Evolutionary conservation across 164 flowering plant genomes (phyloP).

Genomic region (Sextonia rubra): DNA sequence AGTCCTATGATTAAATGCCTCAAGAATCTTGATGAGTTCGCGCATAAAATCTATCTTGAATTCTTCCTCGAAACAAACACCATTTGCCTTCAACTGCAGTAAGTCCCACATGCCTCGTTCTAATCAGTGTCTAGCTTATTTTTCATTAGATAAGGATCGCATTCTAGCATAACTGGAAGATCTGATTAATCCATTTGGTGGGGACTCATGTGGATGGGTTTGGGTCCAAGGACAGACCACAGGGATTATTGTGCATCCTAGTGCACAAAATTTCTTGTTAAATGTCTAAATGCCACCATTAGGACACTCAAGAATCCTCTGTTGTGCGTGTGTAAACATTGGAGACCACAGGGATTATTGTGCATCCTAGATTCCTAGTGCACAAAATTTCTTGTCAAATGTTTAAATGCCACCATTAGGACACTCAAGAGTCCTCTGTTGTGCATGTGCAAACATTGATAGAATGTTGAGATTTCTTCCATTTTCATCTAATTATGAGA

Average conservation of each 20-base stretch:
- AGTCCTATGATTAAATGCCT: conserved; percentile 53
- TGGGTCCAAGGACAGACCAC: too few species aligned
- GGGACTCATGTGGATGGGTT: neutral
- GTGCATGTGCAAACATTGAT: neutral
- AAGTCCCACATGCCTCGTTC: neutral
- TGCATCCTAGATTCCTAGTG: too few species aligned
- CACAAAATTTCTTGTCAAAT: too few species aligned
- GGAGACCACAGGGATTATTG: too few species aligned
- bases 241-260: too few species aligned
- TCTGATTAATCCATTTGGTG: neutral
- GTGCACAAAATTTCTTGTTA: too few species aligned
- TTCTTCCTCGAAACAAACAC: conserved; percentile 74
- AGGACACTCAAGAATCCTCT: too few species aligned
- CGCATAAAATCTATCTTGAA: conserved; percentile 44
- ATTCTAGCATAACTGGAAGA: neutral
- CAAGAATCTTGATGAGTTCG: conserved; percentile 38
- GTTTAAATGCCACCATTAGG: too few species aligned
- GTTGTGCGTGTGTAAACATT: too few species aligned
- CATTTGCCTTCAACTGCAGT: conserved; percentile 90
- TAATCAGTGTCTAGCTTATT: neutral
- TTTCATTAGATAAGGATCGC: neutral
- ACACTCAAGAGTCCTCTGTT: neutral
- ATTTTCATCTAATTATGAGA: neutral
- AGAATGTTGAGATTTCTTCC: neutral
- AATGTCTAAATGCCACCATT: too few species aligned